A percentile compares a stretch with the other conserved stretches of the same genome.
These are phyloP conservation scores for Gremmenia infestans DNA, from an alignment of 2,329 filamentous ascomycete species.

Conservation along the genomic window DNA sequence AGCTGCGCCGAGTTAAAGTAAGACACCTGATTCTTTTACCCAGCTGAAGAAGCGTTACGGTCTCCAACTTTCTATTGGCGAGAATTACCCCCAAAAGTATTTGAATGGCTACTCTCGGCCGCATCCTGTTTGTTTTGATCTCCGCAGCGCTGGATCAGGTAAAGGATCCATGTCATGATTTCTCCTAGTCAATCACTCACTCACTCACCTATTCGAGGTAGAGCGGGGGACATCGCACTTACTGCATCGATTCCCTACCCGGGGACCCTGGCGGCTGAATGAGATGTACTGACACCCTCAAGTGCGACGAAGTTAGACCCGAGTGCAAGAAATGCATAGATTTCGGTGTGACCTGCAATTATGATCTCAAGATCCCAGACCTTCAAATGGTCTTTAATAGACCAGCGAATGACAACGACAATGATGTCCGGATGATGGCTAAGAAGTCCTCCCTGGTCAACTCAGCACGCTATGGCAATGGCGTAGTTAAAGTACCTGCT, in stretches of 20 bases:
- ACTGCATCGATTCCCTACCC: too few species aligned
- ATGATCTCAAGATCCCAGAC: conserved; percentile 30
- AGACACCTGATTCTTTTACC: conserved; percentile 7
- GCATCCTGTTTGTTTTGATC: too few species aligned
- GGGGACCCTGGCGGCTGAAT: not conserved
- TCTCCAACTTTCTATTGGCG: not conserved
- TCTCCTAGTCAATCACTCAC: too few species aligned
- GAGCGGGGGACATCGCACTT: too few species aligned
- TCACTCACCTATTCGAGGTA: too few species aligned
- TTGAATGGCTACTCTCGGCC: too few species aligned
- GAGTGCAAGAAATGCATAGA: conserved; percentile 43
- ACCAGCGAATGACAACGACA: conserved; percentile 9
- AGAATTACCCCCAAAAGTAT: too few species aligned
- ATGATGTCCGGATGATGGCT: not conserved
- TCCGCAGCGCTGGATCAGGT: too few species aligned
- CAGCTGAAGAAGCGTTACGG: not conserved
- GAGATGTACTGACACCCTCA: not conserved
- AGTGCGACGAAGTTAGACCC: conserved; percentile 52
- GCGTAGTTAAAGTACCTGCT: not conserved
- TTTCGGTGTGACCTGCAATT: conserved; percentile 46
- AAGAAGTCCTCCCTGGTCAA: not conserved
- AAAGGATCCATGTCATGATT: too few species aligned
- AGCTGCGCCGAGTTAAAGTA: conserved; percentile 49
- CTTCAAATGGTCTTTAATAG: conserved; percentile 32
- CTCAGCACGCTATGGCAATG: not conserved